Conservation (phyloP, 306 rosid genomes). For the Astragalus glycyphyllos region DNA sequence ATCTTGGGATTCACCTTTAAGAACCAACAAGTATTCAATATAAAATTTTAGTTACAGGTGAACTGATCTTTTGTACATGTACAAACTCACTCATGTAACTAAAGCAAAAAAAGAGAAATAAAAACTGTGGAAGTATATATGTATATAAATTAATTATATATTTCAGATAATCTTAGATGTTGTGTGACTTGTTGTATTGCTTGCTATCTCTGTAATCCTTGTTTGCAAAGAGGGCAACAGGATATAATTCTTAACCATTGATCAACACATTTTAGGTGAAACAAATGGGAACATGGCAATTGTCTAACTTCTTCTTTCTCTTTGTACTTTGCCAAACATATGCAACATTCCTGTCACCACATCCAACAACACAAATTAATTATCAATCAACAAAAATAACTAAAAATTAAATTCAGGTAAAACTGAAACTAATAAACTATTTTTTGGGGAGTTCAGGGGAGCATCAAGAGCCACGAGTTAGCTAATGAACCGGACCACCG, state of each 20-base stretch:
- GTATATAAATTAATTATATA: background rate
- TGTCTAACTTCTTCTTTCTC: conserved; percentile 83
- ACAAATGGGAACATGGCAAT: conserved; percentile 79
- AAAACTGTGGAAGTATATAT: conserved; percentile 18
- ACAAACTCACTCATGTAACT: conserved; percentile 84
- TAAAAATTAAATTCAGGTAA: background rate
- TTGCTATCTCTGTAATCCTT: conserved; percentile 67
- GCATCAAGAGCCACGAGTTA: no score
- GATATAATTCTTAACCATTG: conserved; percentile 89
- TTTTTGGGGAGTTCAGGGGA: no score
- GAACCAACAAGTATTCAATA: conserved; percentile 32
- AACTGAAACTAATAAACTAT: background rate
- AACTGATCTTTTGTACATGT: conserved; percentile 58
- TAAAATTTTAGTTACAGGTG: conserved; percentile 64
- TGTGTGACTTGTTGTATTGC: background rate
- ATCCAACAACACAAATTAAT: conserved; percentile 19
- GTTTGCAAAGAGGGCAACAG: conserved; percentile 93
- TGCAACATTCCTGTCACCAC: conserved; percentile 79
- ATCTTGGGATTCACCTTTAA: conserved; percentile 28
- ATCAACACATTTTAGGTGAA: conserved; percentile 90
- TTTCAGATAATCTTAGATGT: background rate
- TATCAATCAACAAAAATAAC: background rate
- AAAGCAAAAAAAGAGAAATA: conserved; percentile 18
- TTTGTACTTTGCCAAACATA: conserved; percentile 80
- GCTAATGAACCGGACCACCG: no score